Conservation (phyloP, 1,284 basidiomycete genomes). For the Farysia itapuensis region DNA sequence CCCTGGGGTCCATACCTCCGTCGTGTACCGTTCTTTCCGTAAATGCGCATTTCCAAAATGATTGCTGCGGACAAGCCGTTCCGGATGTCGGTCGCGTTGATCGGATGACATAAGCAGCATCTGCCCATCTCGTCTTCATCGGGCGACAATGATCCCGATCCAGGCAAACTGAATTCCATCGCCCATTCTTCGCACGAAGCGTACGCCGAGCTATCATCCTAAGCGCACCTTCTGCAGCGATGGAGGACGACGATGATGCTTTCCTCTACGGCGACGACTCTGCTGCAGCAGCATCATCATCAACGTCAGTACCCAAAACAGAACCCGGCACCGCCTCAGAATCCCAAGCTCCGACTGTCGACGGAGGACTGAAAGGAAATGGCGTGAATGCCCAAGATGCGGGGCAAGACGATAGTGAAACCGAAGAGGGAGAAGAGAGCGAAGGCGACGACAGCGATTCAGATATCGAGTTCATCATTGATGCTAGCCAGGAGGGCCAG, state of each 20-base stretch:
- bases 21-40: too few relatives aligned
- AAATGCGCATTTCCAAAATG: too few relatives aligned
- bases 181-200: too few relatives aligned
- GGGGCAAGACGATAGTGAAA: slow-evolving; percentile 60
- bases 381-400: slow-evolving; percentile 56
- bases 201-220: too few relatives aligned
- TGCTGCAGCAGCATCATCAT: slow-evolving; percentile 2
- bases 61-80: too few relatives aligned
- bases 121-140: too few relatives aligned
- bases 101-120: too few relatives aligned
- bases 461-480: slow-evolving; percentile 60
- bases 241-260: slow-evolving; percentile 50
- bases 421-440: slow-evolving; percentile 34
- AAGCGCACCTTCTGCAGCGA: too few relatives aligned
- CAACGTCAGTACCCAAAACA: neutral
- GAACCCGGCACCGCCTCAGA: neutral
- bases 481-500: slow-evolving; percentile 42
- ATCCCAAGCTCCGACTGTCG: neutral
- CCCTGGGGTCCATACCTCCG: too few relatives aligned
- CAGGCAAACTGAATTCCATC: too few relatives aligned
- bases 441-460: slow-evolving; percentile 62
- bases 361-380: neutral
- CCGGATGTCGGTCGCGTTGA: too few relatives aligned
- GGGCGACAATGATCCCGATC: too few relatives aligned
- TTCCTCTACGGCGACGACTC: slow-evolving; percentile 45